Percentiles rank a stretch among this genome's conserved stretches.
phyloP scores from a whole-genome alignment of 116 monocot genomes.

The Cymodocea nodosa region DNA sequence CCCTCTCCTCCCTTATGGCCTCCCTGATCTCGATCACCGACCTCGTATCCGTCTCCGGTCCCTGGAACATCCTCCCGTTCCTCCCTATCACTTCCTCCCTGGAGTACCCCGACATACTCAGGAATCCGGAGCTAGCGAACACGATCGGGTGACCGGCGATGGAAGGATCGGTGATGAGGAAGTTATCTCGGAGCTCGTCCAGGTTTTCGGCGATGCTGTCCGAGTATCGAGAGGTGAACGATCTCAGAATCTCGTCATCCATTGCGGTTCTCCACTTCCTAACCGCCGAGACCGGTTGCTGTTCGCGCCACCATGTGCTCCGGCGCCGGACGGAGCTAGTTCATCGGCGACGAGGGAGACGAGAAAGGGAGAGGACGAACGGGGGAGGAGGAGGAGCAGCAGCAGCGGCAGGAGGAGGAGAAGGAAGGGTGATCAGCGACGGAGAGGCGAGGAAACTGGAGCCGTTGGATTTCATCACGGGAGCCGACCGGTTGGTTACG shows the following conservation, averaged over 20 bases:
- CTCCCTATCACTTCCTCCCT: conserved; percentile 51
- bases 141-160: conserved; percentile 84
- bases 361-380: too few species aligned
- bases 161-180: conserved; percentile 77
- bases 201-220: conserved; percentile 59
- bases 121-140: conserved; percentile 72
- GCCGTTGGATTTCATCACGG: too few species aligned
- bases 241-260: conserved; percentile 6
- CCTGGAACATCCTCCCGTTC: conserved; percentile 80
- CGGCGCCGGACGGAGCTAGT: background rate
- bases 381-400: too few species aligned
- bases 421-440: too few species aligned
- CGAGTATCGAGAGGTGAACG: conserved; percentile 61
- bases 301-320: conserved; percentile 4
- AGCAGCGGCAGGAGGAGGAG: too few species aligned
- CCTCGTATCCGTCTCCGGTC: conserved; percentile 54
- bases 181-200: conserved; percentile 41
- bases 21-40: conserved; percentile 68
- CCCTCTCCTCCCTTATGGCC: conserved; percentile 54
- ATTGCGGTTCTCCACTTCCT: background rate
- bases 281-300: background rate
- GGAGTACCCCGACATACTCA: conserved; percentile 51
- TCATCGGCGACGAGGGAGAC: too few species aligned
- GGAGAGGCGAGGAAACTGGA: too few species aligned
- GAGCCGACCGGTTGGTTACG: too few species aligned